A percentile compares a stretch with the other conserved stretches of the same genome.
Evolutionary conservation across 192 early-diverging fungal genomes (phyloP).

Genomic region (Gonapodya prolifera): DNA sequence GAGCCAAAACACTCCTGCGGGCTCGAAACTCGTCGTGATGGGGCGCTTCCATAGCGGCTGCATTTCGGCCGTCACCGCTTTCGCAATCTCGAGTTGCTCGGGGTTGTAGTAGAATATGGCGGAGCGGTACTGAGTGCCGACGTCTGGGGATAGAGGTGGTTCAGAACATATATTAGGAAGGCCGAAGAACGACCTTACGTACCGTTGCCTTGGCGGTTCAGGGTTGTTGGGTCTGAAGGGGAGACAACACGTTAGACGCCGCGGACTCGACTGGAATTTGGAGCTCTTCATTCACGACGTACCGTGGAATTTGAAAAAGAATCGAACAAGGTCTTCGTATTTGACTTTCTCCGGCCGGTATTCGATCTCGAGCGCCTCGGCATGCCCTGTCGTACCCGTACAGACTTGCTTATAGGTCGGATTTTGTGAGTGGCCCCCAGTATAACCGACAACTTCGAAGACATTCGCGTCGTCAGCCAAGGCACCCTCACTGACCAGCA

Average conservation of each 20-base stretch:
- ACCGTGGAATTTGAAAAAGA: constrained; percentile 43
- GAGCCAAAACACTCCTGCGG: constrained; percentile 57
- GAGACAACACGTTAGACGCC: constrained; percentile 42
- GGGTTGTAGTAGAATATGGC: constrained; percentile 72
- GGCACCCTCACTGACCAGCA: neutral
- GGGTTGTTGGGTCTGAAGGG: constrained; percentile 66
- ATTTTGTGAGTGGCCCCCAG: constrained; percentile 28
- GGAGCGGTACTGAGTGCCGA: constrained; percentile 77
- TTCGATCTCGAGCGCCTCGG: constrained; percentile 67
- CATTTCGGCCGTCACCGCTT: constrained; percentile 48
- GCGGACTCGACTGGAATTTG: too few species aligned
- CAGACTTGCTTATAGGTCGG: constrained; percentile 50
- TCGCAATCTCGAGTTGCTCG: constrained; percentile 60
- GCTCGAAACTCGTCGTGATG: constrained; percentile 58
- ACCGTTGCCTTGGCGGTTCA: constrained; percentile 48
- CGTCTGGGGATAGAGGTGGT: too few species aligned
- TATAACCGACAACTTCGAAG: constrained; percentile 47
- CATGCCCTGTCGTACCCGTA: constrained; percentile 61
- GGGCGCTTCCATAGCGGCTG: constrained; percentile 45
- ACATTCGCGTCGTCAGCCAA: neutral
- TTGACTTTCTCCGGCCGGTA: constrained; percentile 58
- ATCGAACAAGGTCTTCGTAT: constrained; percentile 60
- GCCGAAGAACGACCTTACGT: too few species aligned
- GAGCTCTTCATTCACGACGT: neutral
- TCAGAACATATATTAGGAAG: too few species aligned